Percentiles rank a stretch among this genome's conserved stretches.
Evolutionary conservation across 306 rosid species (phyloP).

Genomic region (Boehmeria nivea): DNA sequence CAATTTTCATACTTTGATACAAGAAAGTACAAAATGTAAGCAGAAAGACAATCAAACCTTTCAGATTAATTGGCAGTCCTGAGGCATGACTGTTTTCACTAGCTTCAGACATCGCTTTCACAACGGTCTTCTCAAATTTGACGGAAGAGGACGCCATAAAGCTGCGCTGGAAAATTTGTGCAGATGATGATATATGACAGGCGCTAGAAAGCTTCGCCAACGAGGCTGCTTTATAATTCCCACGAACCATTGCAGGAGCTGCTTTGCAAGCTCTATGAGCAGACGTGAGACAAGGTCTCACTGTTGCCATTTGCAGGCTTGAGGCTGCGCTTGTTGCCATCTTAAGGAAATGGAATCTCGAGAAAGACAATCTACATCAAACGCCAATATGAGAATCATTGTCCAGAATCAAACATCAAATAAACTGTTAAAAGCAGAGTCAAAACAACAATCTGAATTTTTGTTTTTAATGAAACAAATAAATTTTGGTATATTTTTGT

Average conservation of each 20-base stretch:
- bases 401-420: too few relatives aligned
- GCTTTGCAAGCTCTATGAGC: slow-evolving; percentile 34
- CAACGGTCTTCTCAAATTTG: slow-evolving; percentile 37
- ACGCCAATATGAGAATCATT: too few relatives aligned
- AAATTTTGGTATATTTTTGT: too few relatives aligned
- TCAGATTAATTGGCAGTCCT: slow-evolving; percentile 83
- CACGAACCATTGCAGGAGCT: slow-evolving; percentile 25
- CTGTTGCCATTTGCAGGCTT: slow-evolving; percentile 56
- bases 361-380: slow-evolving; percentile 32
- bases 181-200: slow-evolving; percentile 42
- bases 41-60: slow-evolving; percentile 46
- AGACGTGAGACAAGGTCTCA: slow-evolving; percentile 35
- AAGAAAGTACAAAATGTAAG: background rate
- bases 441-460: too few relatives aligned
- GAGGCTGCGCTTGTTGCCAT: slow-evolving; percentile 73
- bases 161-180: slow-evolving; percentile 32
- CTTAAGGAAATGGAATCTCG: slow-evolving; percentile 27
- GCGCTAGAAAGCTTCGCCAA: slow-evolving; percentile 55
- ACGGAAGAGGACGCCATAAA: slow-evolving; percentile 31
- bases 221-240: too few relatives aligned
- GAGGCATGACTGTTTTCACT: slow-evolving; percentile 44
- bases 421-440: too few relatives aligned
- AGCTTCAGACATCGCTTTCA: slow-evolving; percentile 56
- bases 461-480: too few relatives aligned
- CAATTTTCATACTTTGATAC: too few relatives aligned